A percentile compares a stretch with the other conserved stretches of the same genome.
These are phyloP conservation scores for Jaltomata sinuosa DNA, from an alignment of 257 asterid genomes.

Conservation along the genomic window DNA sequence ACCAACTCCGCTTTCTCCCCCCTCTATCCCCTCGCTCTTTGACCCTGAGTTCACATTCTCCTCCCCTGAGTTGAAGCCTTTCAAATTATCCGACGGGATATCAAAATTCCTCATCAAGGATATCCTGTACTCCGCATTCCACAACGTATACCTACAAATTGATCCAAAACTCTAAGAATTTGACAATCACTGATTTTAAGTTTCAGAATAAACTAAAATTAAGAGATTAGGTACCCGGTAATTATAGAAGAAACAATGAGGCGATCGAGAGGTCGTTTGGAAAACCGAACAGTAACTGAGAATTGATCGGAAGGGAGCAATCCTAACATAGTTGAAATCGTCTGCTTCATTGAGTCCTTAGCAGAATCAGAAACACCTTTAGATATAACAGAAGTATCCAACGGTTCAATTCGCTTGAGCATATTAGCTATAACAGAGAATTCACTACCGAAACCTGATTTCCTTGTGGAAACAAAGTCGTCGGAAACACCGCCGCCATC, in stretches of 20 bases:
- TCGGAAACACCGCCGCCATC: slow-evolving; percentile 98
- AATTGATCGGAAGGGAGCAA: slow-evolving; percentile 93
- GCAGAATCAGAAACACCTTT: slow-evolving; percentile 87
- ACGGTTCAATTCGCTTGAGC: slow-evolving; percentile 84
- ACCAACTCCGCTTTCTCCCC: slow-evolving; percentile 22
- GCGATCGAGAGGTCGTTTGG: slow-evolving; percentile 63
- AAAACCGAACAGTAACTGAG: slow-evolving; percentile 58
- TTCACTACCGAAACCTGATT: slow-evolving; percentile 67
- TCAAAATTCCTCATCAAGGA: slow-evolving; percentile 83
- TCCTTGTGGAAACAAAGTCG: slow-evolving; percentile 84
- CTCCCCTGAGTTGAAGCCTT: slow-evolving; percentile 12
- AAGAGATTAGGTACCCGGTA: slow-evolving; percentile 57
- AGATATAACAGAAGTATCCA: slow-evolving; percentile 68
- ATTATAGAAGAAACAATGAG: slow-evolving; percentile 78
- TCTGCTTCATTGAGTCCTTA: slow-evolving; percentile 98
- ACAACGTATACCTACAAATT: slow-evolving; percentile 64
- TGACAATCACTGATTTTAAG: not conserved
- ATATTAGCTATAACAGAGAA: slow-evolving; percentile 82
- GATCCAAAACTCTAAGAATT: not conserved
- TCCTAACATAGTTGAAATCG: slow-evolving; percentile 96
- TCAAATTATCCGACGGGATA: slow-evolving; percentile 25
- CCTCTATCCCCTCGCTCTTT: slow-evolving; percentile 32
- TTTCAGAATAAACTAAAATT: not conserved
- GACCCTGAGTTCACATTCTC: slow-evolving; percentile 22
- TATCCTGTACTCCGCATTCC: slow-evolving; percentile 96